Conservation (phyloP, 164 flowering plant genomes). For the Dillenia turbinata region DNA sequence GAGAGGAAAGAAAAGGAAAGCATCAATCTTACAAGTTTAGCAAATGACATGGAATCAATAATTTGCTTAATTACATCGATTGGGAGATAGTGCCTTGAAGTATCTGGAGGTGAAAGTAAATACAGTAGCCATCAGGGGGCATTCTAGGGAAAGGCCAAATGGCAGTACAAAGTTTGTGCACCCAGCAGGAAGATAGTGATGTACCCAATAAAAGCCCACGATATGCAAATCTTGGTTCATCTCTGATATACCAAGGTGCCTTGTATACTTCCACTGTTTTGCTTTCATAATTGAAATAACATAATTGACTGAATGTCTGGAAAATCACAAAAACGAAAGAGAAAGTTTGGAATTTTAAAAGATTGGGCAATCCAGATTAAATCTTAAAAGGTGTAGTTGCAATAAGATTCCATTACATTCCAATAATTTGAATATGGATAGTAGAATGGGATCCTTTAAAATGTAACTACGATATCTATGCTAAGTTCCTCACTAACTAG, state of each 20-base stretch:
- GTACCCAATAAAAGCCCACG: slow-evolving; percentile 93
- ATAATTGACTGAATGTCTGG: slow-evolving; percentile 96
- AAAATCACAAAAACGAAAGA: slow-evolving; percentile 1
- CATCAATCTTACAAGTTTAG: slow-evolving; percentile 79
- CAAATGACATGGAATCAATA: slow-evolving; percentile 94
- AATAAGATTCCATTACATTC: too few species aligned
- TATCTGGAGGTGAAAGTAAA: slow-evolving; percentile 55
- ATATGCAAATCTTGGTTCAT: slow-evolving; percentile 80
- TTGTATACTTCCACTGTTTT: slow-evolving; percentile 65
- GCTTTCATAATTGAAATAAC: slow-evolving; percentile 69
- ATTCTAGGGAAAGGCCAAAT: neutral
- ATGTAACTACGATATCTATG: too few species aligned
- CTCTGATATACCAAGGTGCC: slow-evolving; percentile 87
- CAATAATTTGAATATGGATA: too few species aligned
- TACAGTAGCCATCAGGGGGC: slow-evolving; percentile 2
- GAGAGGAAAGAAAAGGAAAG: neutral
- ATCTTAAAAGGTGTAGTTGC: too few species aligned
- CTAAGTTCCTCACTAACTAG: too few species aligned
- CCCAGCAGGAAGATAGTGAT: slow-evolving; percentile 1
- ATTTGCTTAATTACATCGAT: slow-evolving; percentile 74
- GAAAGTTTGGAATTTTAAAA: too few species aligned
- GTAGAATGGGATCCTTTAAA: too few species aligned
- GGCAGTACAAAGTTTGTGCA: neutral
- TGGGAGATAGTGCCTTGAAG: slow-evolving; percentile 86
- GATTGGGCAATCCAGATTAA: too few species aligned